phyloP scores from a whole-genome alignment of 768 basidiomycete species.

The Rhodotorula graminis region DNA sequence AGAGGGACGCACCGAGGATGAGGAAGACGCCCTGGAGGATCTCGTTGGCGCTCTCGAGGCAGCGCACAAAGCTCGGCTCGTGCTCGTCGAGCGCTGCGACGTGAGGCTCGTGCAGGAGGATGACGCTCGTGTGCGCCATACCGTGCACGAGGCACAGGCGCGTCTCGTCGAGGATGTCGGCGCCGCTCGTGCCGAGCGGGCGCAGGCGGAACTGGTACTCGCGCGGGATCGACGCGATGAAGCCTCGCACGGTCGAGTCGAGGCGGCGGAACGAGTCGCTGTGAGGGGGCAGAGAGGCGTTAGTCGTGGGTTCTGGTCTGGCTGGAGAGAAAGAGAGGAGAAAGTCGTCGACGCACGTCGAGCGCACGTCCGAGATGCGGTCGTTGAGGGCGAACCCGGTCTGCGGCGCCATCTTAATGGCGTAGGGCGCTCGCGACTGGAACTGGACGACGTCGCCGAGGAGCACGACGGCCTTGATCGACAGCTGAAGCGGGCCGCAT shows the following conservation, averaged over 20 bases:
- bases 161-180: constrained; percentile 12
- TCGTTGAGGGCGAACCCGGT: not conserved
- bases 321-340: too few relatives aligned
- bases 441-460: constrained; percentile 20
- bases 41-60: constrained; percentile 17
- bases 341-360: not conserved
- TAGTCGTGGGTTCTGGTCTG: too few relatives aligned
- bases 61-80: constrained; percentile 27
- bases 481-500: constrained; percentile 18
- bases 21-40: constrained; percentile 29
- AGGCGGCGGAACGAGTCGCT: constrained; percentile 40
- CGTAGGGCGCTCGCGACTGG: constrained; percentile 19
- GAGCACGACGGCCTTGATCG: constrained; percentile 25
- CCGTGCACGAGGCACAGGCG: constrained; percentile 30
- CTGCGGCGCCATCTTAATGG: too few relatives aligned
- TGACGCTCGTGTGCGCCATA: constrained; percentile 24
- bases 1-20: constrained; percentile 7
- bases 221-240: constrained; percentile 40
- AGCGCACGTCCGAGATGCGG: constrained; percentile 9
- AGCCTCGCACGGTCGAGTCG: constrained; percentile 29
- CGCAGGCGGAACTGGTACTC: constrained; percentile 23
- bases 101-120: constrained; percentile 41
- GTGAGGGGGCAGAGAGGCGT: not conserved
- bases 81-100: constrained; percentile 4
- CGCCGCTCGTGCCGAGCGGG: not conserved